Conservation (phyloP, 306 rosid genomes). For the Malus domestica region DNA sequence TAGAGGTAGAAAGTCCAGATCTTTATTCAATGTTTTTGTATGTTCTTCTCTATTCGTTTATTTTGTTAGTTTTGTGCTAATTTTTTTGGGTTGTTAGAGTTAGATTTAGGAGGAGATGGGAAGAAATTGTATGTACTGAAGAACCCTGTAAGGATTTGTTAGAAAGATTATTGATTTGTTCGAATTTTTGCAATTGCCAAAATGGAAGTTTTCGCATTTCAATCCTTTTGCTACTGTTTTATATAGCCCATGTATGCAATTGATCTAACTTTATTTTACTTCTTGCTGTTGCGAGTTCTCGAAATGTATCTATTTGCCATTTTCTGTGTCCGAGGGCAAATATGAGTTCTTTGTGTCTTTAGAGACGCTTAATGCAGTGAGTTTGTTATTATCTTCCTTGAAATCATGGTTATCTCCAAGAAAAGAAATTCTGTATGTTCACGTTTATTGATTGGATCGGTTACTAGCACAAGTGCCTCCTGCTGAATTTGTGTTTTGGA, state of each 20-base stretch:
- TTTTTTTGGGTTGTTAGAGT: not conserved
- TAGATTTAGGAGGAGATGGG: conserved; percentile 21
- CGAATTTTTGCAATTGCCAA: not conserved
- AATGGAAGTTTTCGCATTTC: not conserved
- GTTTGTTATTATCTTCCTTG: not conserved
- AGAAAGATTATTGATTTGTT: conserved; percentile 7
- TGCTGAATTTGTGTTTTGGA: not conserved
- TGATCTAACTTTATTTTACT: not conserved
- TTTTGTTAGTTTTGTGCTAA: not conserved
- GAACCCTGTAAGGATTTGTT: conserved; percentile 9
- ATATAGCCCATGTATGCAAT: not conserved
- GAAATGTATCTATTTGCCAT: not conserved
- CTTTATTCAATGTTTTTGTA: conserved; percentile 11
- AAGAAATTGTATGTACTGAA: conserved; percentile 10
- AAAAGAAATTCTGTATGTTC: not conserved
- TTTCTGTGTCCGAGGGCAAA: not conserved
- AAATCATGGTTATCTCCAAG: not conserved
- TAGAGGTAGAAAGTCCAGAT: conserved; percentile 35
- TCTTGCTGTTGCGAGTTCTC: not conserved
- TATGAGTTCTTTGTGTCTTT: not conserved
- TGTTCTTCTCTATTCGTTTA: not conserved
- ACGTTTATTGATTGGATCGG: not conserved
- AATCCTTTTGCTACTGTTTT: conserved; percentile 2
- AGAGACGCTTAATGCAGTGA: not conserved
- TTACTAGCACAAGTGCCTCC: not conserved